phyloP scores from a whole-genome alignment of 2,329 filamentous ascomycete species.

The Hymenoscyphus repandus region DNA sequence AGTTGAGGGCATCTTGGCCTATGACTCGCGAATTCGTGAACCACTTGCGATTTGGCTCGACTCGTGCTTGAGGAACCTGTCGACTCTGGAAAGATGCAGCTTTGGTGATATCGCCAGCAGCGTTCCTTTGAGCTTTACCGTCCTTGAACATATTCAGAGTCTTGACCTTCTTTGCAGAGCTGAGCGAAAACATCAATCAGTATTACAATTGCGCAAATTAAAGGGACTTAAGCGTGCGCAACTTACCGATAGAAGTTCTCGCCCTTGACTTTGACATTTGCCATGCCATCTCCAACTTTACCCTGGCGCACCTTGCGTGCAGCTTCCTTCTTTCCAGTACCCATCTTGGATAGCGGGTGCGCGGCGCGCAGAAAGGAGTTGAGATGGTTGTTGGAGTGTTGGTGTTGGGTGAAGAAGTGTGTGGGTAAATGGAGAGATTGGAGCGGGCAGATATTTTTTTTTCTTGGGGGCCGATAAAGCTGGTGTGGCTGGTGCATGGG shows the following conservation, averaged over 20 bases:
- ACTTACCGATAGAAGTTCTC: conserved; percentile 92
- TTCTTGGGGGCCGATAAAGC: conserved; percentile 11
- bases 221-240: not conserved
- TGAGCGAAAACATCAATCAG: conserved; percentile 22
- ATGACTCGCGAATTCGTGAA: conserved; percentile 91
- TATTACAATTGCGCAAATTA: not conserved
- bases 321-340: conserved; percentile 87
- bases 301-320: conserved; percentile 78
- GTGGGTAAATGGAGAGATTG: not conserved
- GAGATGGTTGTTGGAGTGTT: not conserved
- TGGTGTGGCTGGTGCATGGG: conserved; percentile 20
- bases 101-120: conserved; percentile 76
- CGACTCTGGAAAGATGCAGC: conserved; percentile 78
- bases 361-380: conserved; percentile 13
- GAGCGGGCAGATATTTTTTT: conserved; percentile 17
- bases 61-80: conserved; percentile 75
- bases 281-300: conserved; percentile 79
- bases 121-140: conserved; percentile 76
- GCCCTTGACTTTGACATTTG: conserved; percentile 87
- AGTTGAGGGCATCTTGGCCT: conserved; percentile 78
- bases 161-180: conserved; percentile 80
- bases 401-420: conserved; percentile 10
- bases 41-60: conserved; percentile 97
- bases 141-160: conserved; percentile 86
- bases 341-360: conserved; percentile 52